Conservation (phyloP, 2,329 filamentous ascomycete species). For the Laburnicola sp. region DNA sequence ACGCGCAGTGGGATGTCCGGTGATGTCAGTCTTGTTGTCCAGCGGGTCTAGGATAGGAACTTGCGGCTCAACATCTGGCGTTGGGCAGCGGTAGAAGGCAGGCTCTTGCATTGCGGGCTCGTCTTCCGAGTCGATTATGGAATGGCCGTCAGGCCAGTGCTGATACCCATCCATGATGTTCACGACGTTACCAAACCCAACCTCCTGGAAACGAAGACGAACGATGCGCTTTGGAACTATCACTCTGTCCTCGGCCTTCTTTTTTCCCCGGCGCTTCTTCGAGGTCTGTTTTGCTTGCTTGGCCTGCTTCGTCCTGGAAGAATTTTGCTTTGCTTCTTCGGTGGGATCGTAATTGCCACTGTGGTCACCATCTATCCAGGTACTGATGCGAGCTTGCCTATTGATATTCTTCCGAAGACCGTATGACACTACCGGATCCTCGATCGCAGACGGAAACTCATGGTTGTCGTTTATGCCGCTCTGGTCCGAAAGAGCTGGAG, state of each 20-base stretch:
- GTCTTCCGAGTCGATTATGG: conserved; percentile 13
- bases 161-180: conserved; percentile 30
- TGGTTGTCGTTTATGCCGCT: neutral
- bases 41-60: conserved; percentile 28
- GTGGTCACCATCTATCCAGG: conserved; percentile 5
- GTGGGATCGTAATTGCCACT: conserved; percentile 11
- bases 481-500: neutral
- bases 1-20: conserved; percentile 38
- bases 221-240: conserved; percentile 3
- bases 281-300: neutral
- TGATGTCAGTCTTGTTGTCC: conserved; percentile 29
- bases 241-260: neutral
- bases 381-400: neutral
- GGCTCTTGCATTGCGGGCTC: conserved; percentile 6
- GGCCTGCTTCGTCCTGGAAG: neutral
- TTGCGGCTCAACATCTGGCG: conserved; percentile 11
- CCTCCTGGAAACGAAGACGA: neutral
- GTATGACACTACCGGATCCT: conserved; percentile 7
- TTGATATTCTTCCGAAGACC: conserved; percentile 10
- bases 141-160: conserved; percentile 34
- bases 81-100: neutral
- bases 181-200: conserved; percentile 1
- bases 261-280: neutral
- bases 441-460: neutral
- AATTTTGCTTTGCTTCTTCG: conserved; percentile 1